These are phyloP conservation scores for Aspergillus sp. DNA, from an alignment of 2,329 filamentous ascomycete genomes.

Conservation along the genomic window DNA sequence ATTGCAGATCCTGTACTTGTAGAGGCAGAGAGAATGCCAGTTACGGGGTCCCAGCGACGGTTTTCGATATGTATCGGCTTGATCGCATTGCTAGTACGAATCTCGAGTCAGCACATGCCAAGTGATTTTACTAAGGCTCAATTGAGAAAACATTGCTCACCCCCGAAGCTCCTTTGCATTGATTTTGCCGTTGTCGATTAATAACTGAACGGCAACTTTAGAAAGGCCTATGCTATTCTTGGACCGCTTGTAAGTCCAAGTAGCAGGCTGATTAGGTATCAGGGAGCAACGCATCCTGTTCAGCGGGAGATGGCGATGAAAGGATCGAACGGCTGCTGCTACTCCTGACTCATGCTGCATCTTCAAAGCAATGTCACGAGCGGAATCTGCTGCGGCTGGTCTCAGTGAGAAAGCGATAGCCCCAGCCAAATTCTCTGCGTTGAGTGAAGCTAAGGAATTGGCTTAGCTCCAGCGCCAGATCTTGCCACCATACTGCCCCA, in stretches of 20 bases:
- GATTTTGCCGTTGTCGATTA: conserved; percentile 27
- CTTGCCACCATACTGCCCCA: conserved; percentile 57
- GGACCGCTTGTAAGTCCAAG: conserved; percentile 27
- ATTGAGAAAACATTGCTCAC: conserved; percentile 15
- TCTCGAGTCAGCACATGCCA: not conserved
- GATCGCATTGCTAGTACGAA: conserved; percentile 23
- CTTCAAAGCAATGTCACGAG: conserved; percentile 37
- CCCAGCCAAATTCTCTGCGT: conserved; percentile 45
- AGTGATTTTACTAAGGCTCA: no score
- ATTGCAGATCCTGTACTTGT: conserved; percentile 30
- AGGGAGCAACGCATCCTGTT: conserved; percentile 30
- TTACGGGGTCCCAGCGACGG: conserved; percentile 38
- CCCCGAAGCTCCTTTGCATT: conserved; percentile 24
- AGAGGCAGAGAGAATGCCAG: conserved; percentile 28
- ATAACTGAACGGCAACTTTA: conserved; percentile 26
- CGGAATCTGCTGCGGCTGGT: conserved; percentile 38
- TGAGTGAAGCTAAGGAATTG: conserved; percentile 53
- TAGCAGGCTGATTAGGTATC: conserved; percentile 30
- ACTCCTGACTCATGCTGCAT: conserved; percentile 49
- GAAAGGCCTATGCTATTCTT: conserved; percentile 22
- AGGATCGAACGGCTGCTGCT: conserved; percentile 46
- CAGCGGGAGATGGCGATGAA: conserved; percentile 42
- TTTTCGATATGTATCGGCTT: conserved; percentile 38
- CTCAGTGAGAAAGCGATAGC: conserved; percentile 51
- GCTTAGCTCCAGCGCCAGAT: conserved; percentile 52